A percentile compares a stretch with the other conserved stretches of the same genome.
These are phyloP conservation scores for Chamaecyparis obtusa DNA, from an alignment of 75 land plant genomes.

Conservation along the genomic window DNA sequence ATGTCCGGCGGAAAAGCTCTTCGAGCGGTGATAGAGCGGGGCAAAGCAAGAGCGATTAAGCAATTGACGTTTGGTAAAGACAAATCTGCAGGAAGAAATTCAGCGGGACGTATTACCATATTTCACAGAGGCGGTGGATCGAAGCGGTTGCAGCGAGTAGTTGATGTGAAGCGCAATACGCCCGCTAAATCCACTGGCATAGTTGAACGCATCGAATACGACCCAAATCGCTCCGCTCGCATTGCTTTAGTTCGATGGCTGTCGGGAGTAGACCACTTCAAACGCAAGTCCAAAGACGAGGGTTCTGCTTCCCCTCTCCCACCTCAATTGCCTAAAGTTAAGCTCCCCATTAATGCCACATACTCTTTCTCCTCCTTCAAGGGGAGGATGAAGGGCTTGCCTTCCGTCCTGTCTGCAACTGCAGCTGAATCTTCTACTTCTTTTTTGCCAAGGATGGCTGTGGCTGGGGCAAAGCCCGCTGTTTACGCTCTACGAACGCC, in stretches of 20 bases:
- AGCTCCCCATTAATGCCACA: background rate
- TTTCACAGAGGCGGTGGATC: background rate
- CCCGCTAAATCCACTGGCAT: background rate
- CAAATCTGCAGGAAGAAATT: background rate
- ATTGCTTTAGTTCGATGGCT: background rate
- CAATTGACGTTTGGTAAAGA: background rate
- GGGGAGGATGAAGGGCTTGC: background rate
- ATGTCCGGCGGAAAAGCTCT: background rate
- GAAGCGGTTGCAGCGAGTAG: background rate
- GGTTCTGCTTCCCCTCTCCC: background rate
- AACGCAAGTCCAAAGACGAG: background rate
- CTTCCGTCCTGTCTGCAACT: background rate
- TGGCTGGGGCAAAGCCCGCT: background rate
- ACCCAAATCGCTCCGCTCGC: background rate
- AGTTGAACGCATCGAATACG: constrained; percentile 1
- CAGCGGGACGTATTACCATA: background rate
- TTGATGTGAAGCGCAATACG: background rate
- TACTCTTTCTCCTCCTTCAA: background rate
- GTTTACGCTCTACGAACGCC: background rate
- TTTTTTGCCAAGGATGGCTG: background rate
- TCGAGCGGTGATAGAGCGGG: background rate
- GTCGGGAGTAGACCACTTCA: background rate
- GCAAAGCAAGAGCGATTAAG: background rate
- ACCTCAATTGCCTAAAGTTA: background rate
- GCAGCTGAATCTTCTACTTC: background rate